Conservation (phyloP, 2,329 filamentous ascomycete species). For the Paradendryphiella salina region DNA sequence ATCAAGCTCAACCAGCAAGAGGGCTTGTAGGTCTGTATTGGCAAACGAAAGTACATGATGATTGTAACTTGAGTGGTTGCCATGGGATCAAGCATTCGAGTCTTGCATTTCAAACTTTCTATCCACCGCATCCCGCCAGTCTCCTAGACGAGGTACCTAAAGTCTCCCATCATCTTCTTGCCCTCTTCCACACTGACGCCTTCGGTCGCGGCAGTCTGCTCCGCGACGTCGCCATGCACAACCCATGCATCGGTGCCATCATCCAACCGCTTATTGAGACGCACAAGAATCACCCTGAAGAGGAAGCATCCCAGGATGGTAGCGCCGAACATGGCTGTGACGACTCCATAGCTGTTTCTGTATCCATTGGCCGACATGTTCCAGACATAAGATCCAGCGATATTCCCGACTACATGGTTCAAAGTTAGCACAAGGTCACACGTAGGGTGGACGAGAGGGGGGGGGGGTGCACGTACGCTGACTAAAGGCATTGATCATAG, state of each 20-base stretch:
- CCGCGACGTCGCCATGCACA: slow-evolving; percentile 33
- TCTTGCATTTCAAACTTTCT: too few relatives aligned
- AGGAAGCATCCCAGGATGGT: slow-evolving; percentile 57
- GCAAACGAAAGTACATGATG: too few relatives aligned
- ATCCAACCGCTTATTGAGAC: slow-evolving; percentile 41
- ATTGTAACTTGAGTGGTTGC: too few relatives aligned
- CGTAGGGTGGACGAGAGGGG: background rate
- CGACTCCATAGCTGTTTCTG: slow-evolving; percentile 67
- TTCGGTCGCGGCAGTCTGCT: slow-evolving; percentile 37
- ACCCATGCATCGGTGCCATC: slow-evolving; percentile 36
- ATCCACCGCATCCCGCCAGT: too few relatives aligned
- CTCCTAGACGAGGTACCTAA: slow-evolving; percentile 38
- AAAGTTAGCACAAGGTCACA: background rate
- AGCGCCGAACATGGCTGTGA: slow-evolving; percentile 65
- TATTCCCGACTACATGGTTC: slow-evolving; percentile 32
- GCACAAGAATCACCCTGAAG: slow-evolving; percentile 35
- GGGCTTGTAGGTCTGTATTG: slow-evolving; percentile 7
- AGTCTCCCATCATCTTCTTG: slow-evolving; percentile 33
- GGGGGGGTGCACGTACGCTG: slow-evolving; percentile 16
- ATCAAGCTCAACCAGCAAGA: slow-evolving; percentile 50
- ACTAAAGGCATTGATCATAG: slow-evolving; percentile 60
- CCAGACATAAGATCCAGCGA: slow-evolving; percentile 66
- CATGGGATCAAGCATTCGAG: too few relatives aligned
- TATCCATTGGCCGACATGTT: slow-evolving; percentile 62
- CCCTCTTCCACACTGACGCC: slow-evolving; percentile 38